Evolutionary conservation across 306 rosid genomes (phyloP), one percentile per base, ranked within the genome.

Genomic region (Lathyrus tuberosus): DNA sequence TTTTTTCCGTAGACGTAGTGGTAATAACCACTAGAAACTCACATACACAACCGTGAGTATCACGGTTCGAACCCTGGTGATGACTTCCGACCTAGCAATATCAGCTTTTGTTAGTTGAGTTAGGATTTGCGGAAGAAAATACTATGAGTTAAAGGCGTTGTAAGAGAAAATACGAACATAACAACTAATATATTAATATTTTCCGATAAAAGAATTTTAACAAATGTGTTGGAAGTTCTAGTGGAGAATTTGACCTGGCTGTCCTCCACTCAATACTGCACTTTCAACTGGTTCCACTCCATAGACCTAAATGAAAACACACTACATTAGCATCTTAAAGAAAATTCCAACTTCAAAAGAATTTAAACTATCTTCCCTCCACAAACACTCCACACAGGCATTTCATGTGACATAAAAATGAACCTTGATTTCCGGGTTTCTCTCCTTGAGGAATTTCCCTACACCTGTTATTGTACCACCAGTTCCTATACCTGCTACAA

Each of bases 281-380:
- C 96, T 90, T 79, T 87, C 94, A 26, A 20, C 75, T 14, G 94
- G 94, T 80, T 90, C 94, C 51, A 90, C 84, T 49, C 88, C 96
- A 67, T 82, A 85, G 5, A 90, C 80, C 96, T 84, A 40, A 10
- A 80, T 15, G 41, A 12, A 69, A 41, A 26, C 42, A 18, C 30
- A 4, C 1, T 67, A 3, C 53, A 66, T 72, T 68, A 67, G 15
- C 26, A 67, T 62, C 17, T 46, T n/a, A 1, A 20, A 56, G 49
- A 22, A 6, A 70, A 41, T 41, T 14, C 35, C 6, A 30, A 30
- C 42, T 58, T 69, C 17, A 49, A 43, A n/a, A 42, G 37, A 41
- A 71, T 53, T 42, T 51, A 63, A 30, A 18, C 30, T 46, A 38
- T 62, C 76, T 35, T 17, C 54, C 14, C 31, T 68, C 20, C 73